Conservation (phyloP, 257 asterid genomes). For the Capsicum rhomboideum region DNA sequence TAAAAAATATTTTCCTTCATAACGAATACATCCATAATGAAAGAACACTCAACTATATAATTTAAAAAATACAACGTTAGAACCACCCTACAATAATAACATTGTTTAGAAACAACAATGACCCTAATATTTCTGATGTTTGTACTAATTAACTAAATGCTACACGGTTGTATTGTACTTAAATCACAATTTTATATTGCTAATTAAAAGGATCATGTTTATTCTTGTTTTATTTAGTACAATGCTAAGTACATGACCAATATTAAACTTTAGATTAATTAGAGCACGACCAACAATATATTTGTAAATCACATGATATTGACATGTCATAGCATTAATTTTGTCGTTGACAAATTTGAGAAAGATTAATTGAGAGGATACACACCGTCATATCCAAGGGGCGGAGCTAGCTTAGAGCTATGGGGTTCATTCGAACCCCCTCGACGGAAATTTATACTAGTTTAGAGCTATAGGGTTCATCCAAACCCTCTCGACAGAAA, state of each 20-base stretch:
- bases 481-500: too few species aligned
- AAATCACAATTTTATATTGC: not conserved
- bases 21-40: too few species aligned
- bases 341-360: not conserved
- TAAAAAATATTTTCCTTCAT: too few species aligned
- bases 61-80: not conserved
- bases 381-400: too few species aligned
- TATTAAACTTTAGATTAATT: not conserved
- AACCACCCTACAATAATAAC: not conserved
- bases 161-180: not conserved
- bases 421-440: too few species aligned
- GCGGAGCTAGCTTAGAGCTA: too few species aligned
- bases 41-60: too few species aligned
- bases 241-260: not conserved
- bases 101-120: not conserved
- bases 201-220: conserved; percentile 2
- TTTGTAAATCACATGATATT: not conserved
- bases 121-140: not conserved
- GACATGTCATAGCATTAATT: not conserved
- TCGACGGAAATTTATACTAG: too few species aligned
- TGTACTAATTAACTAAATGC: not conserved
- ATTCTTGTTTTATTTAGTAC: not conserved
- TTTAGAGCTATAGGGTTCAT: too few species aligned
- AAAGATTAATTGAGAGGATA: not conserved
- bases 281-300: not conserved